Evolutionary conservation across 2,329 filamentous ascomycete species (phyloP).

Genomic region (Drechslerella coelobrocha): DNA sequence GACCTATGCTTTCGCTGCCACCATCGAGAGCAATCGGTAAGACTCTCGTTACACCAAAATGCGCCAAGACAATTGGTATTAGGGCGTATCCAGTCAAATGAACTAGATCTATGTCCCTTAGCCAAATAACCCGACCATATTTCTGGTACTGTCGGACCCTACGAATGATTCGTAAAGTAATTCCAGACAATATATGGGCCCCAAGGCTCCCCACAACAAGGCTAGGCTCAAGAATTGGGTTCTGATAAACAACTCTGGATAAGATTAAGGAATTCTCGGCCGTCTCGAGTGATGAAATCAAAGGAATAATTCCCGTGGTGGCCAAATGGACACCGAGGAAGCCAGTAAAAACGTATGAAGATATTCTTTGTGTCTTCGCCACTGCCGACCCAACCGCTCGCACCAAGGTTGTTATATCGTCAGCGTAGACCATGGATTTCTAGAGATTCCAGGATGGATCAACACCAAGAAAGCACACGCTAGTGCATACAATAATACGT

Average conservation of each 20-base stretch:
- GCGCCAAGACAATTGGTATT: constrained; percentile 70
- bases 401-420: not conserved
- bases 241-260: constrained; percentile 90
- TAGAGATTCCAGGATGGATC: not conserved
- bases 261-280: constrained; percentile 88
- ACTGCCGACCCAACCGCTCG: constrained; percentile 61
- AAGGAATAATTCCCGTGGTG: constrained; percentile 81
- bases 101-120: constrained; percentile 68
- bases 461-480: not conserved
- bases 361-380: constrained; percentile 81
- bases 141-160: constrained; percentile 73
- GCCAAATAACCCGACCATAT: constrained; percentile 69
- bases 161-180: constrained; percentile 77
- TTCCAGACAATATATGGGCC: constrained; percentile 77
- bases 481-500: constrained; percentile 47
- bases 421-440: not conserved
- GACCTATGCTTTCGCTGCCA: constrained; percentile 81
- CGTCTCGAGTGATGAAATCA: constrained; percentile 74
- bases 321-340: constrained; percentile 79
- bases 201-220: constrained; percentile 77
- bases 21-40: constrained; percentile 79
- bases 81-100: constrained; percentile 76
- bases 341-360: constrained; percentile 79
- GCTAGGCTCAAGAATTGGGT: constrained; percentile 74
- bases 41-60: constrained; percentile 76